Evolutionary conservation across 176 grass and related monocot genomes (phyloP), one percentile per base, ranked within the genome.

Genomic region (Cenchrus fungigraminus): DNA sequence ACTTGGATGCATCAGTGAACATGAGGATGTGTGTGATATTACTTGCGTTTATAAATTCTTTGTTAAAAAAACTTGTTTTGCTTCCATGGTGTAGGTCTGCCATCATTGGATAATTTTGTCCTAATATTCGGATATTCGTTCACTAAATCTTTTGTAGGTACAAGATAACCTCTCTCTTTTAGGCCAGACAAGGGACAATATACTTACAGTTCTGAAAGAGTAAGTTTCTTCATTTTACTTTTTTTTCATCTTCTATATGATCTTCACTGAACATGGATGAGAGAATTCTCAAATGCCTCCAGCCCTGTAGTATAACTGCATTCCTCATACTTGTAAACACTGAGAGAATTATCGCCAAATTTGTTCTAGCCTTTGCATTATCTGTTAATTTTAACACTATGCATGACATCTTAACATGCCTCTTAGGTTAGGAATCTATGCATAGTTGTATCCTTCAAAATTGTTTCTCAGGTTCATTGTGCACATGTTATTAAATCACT

Each of bases 141-240:
- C 12, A 28, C 42, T 65, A 4, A 22, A 34, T 77, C 68, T 76
- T 84, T 74, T 77, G 82, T 71, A 92, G 93, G 74, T 95, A 68
- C 90, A 95, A 61, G 93, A 95, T 46, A 95, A 95, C 77, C 62
- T 95, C 47, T 40, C 78, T 79, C 82, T 95, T 68, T 71, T 95
- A 65, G 86, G 88, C 71, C 83, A 92, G 80, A 95, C 90, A 68
- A 78, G 90, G 84, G 93, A 95, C 70, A 95, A 92, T 88, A 90
- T 95, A 78, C 43, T 78, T 56, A 54, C 82, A 49, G 78, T 95
- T 51, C 43, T 95, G 58, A 92, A 92, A 83, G 90, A 90, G 93
- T 95, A 92, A 79, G 85, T 65, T 77, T 78, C 64, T 63, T 3
- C 25, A 80, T 60, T 80, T 74, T 65, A 3, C 57, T 55, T 22